Base-by-base conservation (phyloP, 2,329 filamentous ascomycete species). In the Botrytis byssoidea region DNA sequence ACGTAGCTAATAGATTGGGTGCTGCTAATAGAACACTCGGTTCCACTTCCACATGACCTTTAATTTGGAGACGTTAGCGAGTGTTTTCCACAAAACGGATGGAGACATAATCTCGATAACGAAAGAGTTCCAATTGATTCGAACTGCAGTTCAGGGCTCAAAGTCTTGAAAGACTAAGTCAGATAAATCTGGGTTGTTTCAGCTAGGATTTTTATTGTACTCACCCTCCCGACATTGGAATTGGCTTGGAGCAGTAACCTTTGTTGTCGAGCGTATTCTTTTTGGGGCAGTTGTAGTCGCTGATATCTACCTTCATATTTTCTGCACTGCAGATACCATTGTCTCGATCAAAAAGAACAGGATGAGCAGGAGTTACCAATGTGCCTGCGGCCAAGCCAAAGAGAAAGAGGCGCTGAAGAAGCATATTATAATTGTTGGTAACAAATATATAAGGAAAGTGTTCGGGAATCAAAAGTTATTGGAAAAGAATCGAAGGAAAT, bases 211-310 rank as follows among this genome's bases (percentile, higher is more conserved):
- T 8, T 29, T 29, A 22, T 59, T 32, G 18, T 22, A 59, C 18
- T 59, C 57, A 46, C 9, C 37, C 25, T 16, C 40, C 22, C 6
- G 18, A n/a, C 18, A 70, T 60, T 16, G 40, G 55, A 22, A 70
- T 60, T 1, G 55, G 25, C 10, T 29, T 42, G 7, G 67, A 70
- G n/a, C 55, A 70, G 37, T 70, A 57, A 10, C 55, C 55, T 22
- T n/a, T 42, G 48, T 37, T 59, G 8, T 70, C 55, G 12, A 70
- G 8, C 7, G 51, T 70, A n/a, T 70, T 70, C 20, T 60, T 60
- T 25, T 70, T 70, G 37, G 67, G 51, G 18, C 67, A 70, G 7
- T 42, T 40, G 18, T 29, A 46, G 42, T 44, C 35, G 67, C 32
- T 35, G 12, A 37, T 9, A 10, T 46, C 51, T 6, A 59, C 25